Evolutionary conservation across 352 stramenopile species (phyloP), one percentile per base, ranked within the genome.

Genomic region (Pilasporangium apinafurcum): DNA sequence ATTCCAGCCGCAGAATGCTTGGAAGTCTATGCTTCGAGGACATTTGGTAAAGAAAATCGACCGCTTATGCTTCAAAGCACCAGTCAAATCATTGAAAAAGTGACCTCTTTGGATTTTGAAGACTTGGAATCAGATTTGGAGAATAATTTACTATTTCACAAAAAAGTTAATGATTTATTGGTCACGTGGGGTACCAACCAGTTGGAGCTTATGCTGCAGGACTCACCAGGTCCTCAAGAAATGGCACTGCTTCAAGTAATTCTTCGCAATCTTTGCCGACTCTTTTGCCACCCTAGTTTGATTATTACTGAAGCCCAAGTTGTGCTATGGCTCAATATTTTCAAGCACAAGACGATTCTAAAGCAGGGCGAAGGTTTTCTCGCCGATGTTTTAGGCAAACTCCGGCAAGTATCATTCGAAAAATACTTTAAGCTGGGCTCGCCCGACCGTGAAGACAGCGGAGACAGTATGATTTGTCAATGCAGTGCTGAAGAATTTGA

Each of bases 361-460:
- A 69, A 74, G 39, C 56, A 66, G 28, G 62, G 60, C 24, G 59
- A 77, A 28, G 43, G 47, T 6, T 74, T 60, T 21, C 24, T 80
- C 14, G 37, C 39, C 2, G 57, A 68, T 6, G 60, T 82, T 41
- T 25, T 86, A 25, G 44, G 46, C 2, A 51, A 78, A 27, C 33
- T 88, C n/a, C 71, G 69, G 17, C 62, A 81, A 33, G 64, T 80
- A 6, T 73, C 68, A 8, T 83, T 85, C 13, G 76, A 87, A 13
- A 91, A 88, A 43, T 91, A 88, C 53, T 91, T 91, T 39, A 87
- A 86, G 47, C 37, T 91, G 3, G 52, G 65, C 2, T 88, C 75
- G 0, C 79, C 79, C 1, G 74, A 87, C 17, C 75, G 75, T 16
- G 73, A 82, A 0, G 56, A 65, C 33, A 42, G 56, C 26, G 35